Evolutionary conservation across 192 early-diverging fungal genomes (phyloP).

Genomic region (Obelidium mucronatum): DNA sequence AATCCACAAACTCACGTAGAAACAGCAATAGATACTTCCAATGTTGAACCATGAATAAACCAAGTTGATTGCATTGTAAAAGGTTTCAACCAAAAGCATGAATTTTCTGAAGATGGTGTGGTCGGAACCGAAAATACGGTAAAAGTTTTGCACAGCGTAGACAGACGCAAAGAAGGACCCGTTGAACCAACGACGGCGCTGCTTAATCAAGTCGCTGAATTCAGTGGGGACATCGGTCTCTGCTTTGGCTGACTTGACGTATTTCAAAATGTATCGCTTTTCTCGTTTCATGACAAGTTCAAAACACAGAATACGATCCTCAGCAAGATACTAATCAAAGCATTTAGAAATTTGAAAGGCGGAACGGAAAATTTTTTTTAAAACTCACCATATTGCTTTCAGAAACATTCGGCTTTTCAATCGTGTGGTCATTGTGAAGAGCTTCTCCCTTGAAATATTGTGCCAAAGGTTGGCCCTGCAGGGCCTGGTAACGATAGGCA

Average conservation of each 20-base stretch:
- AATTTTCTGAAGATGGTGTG: slow-evolving; percentile 60
- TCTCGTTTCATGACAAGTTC: slow-evolving; percentile 76
- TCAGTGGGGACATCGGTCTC: slow-evolving; percentile 80
- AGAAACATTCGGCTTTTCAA: slow-evolving; percentile 28
- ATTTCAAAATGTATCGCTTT: slow-evolving; percentile 70
- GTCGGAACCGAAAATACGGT: slow-evolving; percentile 62
- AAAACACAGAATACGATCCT: slow-evolving; percentile 88
- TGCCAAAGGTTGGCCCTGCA: slow-evolving; percentile 71
- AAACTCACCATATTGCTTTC: slow-evolving; percentile 5
- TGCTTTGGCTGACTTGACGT: slow-evolving; percentile 69
- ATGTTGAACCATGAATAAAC: slow-evolving; percentile 52
- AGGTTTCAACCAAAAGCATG: slow-evolving; percentile 62
- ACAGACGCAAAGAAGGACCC: slow-evolving; percentile 82
- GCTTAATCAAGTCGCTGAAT: slow-evolving; percentile 78
- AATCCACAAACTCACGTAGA: slow-evolving; percentile 40
- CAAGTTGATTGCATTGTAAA: slow-evolving; percentile 77
- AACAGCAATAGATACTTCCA: slow-evolving; percentile 63
- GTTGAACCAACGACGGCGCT: slow-evolving; percentile 84
- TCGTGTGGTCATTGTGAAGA: slow-evolving; percentile 50
- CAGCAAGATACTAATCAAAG: slow-evolving; percentile 50
- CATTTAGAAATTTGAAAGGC: neutral
- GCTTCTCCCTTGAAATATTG: slow-evolving; percentile 73
- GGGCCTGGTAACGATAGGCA: slow-evolving; percentile 79
- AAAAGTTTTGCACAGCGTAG: slow-evolving; percentile 67
- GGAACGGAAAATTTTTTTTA: neutral